Conservation (phyloP, 208 protist species). For the Leishmania tropica region DNA sequence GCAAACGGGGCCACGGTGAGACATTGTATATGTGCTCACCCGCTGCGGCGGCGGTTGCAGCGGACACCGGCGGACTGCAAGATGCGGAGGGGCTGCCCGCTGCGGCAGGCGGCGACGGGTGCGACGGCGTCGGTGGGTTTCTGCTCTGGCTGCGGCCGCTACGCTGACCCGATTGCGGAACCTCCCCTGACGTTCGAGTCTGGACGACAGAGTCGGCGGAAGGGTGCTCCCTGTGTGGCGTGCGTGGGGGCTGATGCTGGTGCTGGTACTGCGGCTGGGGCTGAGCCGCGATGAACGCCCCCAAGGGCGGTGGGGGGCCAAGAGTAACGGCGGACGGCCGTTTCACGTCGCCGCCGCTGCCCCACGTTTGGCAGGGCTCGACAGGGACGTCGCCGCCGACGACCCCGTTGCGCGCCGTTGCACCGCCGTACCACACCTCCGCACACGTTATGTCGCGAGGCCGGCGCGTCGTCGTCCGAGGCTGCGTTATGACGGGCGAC, state of each 20-base stretch:
- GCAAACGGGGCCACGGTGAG: conserved; percentile 12
- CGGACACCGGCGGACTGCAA: not conserved
- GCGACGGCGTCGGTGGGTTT: not conserved
- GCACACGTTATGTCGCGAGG: not conserved
- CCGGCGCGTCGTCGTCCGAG: not conserved
- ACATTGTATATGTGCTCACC: conserved; percentile 35
- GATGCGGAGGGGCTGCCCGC: not conserved
- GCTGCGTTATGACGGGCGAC: not conserved
- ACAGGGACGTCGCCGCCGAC: not conserved
- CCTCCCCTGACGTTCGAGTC: not conserved
- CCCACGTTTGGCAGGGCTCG: not conserved
- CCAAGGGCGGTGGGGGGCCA: not conserved
- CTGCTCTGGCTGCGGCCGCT: not conserved
- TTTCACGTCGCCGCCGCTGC: not conserved
- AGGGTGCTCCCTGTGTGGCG: not conserved
- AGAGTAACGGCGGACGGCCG: not conserved
- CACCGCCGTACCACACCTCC: conserved; percentile 1
- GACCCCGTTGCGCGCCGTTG: not conserved
- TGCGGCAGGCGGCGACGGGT: not conserved
- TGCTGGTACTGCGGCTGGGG: not conserved
- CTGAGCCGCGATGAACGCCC: not conserved
- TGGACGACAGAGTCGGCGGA: not conserved
- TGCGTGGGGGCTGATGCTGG: not conserved
- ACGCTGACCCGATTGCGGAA: not conserved
- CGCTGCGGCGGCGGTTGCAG: not conserved